Evolutionary conservation across 352 stramenopile species (phyloP).

Genomic region (Phytophthora sansomeana): DNA sequence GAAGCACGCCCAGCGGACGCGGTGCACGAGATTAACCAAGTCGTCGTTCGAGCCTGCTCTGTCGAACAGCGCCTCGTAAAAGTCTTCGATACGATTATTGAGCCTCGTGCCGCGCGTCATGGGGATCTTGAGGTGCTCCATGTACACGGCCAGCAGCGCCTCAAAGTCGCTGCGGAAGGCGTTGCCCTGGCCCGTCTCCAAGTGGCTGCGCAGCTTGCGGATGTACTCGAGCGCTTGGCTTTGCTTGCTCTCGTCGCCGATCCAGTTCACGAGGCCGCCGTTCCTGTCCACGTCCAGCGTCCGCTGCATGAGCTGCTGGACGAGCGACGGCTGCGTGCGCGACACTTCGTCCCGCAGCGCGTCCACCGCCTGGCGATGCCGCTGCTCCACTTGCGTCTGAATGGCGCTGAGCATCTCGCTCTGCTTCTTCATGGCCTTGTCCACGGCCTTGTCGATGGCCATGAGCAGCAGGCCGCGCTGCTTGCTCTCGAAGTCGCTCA

Average conservation of each 20-base stretch:
- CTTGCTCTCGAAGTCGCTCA: slow-evolving; percentile 38
- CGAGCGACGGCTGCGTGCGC: slow-evolving; percentile 27
- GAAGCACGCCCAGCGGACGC: slow-evolving; percentile 38
- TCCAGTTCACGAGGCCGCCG: slow-evolving; percentile 32
- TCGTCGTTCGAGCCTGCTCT: slow-evolving; percentile 34
- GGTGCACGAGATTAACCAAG: slow-evolving; percentile 42
- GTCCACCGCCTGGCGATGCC: slow-evolving; percentile 21
- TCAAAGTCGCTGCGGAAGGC: slow-evolving; percentile 45
- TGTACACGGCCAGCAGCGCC: slow-evolving; percentile 35
- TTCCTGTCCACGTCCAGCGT: slow-evolving; percentile 36
- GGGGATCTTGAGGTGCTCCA: slow-evolving; percentile 35
- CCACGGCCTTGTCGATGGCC: slow-evolving; percentile 38
- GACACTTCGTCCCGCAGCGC: slow-evolving; percentile 23
- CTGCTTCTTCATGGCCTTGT: slow-evolving; percentile 39
- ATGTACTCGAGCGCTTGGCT: slow-evolving; percentile 19
- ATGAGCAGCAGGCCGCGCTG: slow-evolving; percentile 36
- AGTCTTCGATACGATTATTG: slow-evolving; percentile 44
- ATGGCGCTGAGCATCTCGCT: slow-evolving; percentile 37
- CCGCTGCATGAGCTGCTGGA: not conserved
- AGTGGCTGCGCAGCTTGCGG: slow-evolving; percentile 20
- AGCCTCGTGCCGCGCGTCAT: slow-evolving; percentile 27
- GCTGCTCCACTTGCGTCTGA: slow-evolving; percentile 26
- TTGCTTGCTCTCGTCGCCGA: slow-evolving; percentile 22
- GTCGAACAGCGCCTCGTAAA: slow-evolving; percentile 31
- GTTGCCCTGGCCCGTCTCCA: slow-evolving; percentile 28